Evolutionary conservation across 2,329 filamentous ascomycete genomes (phyloP).

Genomic region (Exophiala bonariae): DNA sequence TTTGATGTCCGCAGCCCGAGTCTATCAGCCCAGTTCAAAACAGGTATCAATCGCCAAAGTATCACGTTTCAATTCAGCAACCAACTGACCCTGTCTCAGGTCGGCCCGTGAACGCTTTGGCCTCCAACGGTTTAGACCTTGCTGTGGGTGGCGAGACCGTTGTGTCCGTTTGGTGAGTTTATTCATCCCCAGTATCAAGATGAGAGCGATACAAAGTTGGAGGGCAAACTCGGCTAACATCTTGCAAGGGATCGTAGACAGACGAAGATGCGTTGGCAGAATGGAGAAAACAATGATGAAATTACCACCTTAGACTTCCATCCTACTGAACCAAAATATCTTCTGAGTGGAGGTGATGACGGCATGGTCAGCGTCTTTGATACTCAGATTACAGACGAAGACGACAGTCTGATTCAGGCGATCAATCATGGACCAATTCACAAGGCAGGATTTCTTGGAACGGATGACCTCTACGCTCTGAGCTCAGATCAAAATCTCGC

Average conservation of each 20-base stretch:
- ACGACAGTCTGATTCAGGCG: slow-evolving; percentile 63
- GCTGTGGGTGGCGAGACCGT: slow-evolving; percentile 26
- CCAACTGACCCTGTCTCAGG: slow-evolving; percentile 10
- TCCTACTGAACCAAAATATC: slow-evolving; percentile 50
- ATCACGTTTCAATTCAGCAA: neutral
- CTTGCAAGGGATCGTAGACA: slow-evolving; percentile 40
- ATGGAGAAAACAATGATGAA: slow-evolving; percentile 55
- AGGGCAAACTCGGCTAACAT: neutral
- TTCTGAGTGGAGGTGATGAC: slow-evolving; percentile 64
- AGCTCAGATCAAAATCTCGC: slow-evolving; percentile 64
- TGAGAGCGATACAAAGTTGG: neutral
- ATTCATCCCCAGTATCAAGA: neutral
- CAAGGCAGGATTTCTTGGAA: slow-evolving; percentile 59
- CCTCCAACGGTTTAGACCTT: slow-evolving; percentile 18
- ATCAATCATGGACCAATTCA: slow-evolving; percentile 65
- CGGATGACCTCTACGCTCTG: slow-evolving; percentile 55
- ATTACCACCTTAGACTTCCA: slow-evolving; percentile 60
- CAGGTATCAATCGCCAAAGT: slow-evolving; percentile 13
- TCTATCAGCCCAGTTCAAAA: slow-evolving; percentile 16
- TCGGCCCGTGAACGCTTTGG: slow-evolving; percentile 24
- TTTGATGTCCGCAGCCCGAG: slow-evolving; percentile 24
- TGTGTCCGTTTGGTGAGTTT: slow-evolving; percentile 26
- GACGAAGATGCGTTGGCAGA: slow-evolving; percentile 25
- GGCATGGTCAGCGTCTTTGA: slow-evolving; percentile 64
- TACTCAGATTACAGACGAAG: slow-evolving; percentile 56